Conservation (phyloP, 257 asterid species). For the Capsicum rhomboideum region DNA sequence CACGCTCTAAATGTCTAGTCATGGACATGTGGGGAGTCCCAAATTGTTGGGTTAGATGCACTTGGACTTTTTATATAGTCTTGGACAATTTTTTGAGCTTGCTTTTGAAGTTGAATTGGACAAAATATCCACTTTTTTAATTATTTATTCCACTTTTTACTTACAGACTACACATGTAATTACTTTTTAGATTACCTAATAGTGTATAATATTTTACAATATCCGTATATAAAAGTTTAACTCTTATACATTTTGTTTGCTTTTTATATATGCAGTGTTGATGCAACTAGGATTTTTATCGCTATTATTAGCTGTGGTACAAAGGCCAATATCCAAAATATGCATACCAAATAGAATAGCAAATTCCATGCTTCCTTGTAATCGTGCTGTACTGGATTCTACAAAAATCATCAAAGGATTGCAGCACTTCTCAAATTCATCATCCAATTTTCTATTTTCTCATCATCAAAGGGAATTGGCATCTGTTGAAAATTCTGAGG, state of each 20-base stretch:
- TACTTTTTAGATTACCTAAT: too few relatives aligned
- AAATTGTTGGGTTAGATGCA: too few relatives aligned
- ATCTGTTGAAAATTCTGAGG: constrained; percentile 19
- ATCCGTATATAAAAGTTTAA: too few relatives aligned
- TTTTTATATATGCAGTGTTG: constrained; percentile 34
- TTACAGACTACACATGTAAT: too few relatives aligned
- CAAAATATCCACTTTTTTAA: too few relatives aligned
- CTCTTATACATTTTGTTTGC: neutral
- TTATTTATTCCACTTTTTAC: neutral
- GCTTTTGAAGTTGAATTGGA: too few relatives aligned
- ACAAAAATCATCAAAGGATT: constrained; percentile 12
- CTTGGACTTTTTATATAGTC: too few relatives aligned
- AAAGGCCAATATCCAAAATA: constrained; percentile 41
- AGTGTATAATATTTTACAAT: too few relatives aligned
- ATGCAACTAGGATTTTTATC: constrained; percentile 82
- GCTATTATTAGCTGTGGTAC: constrained; percentile 46
- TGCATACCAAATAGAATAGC: constrained; percentile 48
- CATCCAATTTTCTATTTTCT: neutral
- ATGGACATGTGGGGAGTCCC: too few relatives aligned
- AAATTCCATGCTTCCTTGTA: constrained; percentile 59
- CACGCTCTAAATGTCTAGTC: too few relatives aligned
- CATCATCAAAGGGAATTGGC: constrained; percentile 25
- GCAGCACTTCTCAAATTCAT: constrained; percentile 10
- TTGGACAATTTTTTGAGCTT: too few relatives aligned
- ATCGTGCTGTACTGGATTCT: neutral